phyloP scores from a whole-genome alignment of 2,329 filamentous ascomycete species.

The Leptographium galeiforme region DNA sequence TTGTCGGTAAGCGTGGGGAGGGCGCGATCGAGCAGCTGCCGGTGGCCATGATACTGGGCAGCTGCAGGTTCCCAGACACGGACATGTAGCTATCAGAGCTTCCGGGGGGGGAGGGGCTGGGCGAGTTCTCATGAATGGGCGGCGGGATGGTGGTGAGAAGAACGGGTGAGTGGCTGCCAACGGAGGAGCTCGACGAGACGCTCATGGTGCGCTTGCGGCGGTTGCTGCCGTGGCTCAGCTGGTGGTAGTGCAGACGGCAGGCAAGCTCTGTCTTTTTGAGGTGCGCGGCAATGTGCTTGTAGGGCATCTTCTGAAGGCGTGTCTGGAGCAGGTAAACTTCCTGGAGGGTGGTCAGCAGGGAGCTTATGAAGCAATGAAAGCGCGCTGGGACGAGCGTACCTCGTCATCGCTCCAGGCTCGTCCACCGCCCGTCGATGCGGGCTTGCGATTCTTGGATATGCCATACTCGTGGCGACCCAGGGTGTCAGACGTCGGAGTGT shows the following conservation, averaged over 20 bases:
- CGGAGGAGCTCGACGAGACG: constrained; percentile 51
- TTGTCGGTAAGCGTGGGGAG: constrained; percentile 42
- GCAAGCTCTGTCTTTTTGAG: constrained; percentile 80
- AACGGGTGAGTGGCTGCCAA: constrained; percentile 34
- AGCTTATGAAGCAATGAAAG: not conserved
- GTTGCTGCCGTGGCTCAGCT: constrained; percentile 70
- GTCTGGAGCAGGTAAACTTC: constrained; percentile 76
- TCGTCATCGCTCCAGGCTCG: constrained; percentile 79
- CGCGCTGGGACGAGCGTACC: constrained; percentile 48
- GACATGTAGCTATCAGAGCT: constrained; percentile 31
- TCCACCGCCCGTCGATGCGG: constrained; percentile 58
- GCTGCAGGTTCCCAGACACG: constrained; percentile 35
- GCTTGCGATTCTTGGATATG: constrained; percentile 52
- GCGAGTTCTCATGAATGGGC: constrained; percentile 33
- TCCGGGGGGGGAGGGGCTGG: constrained; percentile 34
- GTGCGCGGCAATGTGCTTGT: constrained; percentile 77
- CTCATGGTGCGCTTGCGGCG: constrained; percentile 66
- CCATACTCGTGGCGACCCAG: constrained; percentile 46
- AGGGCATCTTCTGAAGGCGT: constrained; percentile 76
- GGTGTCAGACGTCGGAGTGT: constrained; percentile 38
- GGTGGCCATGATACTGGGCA: constrained; percentile 35
- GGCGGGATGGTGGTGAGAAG: constrained; percentile 34
- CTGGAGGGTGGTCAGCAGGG: constrained; percentile 25
- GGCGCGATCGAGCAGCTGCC: constrained; percentile 24
- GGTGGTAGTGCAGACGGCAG: constrained; percentile 77